A percentile compares a stretch with the other conserved stretches of the same genome.
Evolutionary conservation across 2,329 filamentous ascomycete species (phyloP).

Genomic region (Cadophora malorum): DNA sequence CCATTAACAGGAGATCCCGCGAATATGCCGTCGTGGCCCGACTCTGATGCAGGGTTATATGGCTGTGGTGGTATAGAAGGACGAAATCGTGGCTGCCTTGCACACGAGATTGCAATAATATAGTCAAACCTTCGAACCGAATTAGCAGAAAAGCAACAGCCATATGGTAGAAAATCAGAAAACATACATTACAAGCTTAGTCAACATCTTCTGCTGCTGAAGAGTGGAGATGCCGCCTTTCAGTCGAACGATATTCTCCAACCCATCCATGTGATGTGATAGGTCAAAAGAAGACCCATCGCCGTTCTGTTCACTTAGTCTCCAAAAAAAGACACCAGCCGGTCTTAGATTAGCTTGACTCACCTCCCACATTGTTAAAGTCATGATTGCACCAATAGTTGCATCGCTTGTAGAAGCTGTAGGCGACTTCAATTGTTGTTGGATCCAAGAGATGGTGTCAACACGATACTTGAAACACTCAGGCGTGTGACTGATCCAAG

Average conservation of each 20-base stretch:
- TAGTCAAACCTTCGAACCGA: conserved; percentile 1
- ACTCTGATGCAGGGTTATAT: too few relatives aligned
- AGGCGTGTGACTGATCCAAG: conserved; percentile 15
- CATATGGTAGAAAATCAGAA: too few relatives aligned
- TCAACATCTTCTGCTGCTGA: conserved; percentile 14
- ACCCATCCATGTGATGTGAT: conserved; percentile 14
- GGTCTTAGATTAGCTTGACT: too few relatives aligned
- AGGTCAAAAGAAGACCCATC: conserved; percentile 7
- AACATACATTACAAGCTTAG: conserved; percentile 11
- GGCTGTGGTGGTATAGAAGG: background rate
- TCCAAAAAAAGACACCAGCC: too few relatives aligned
- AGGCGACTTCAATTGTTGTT: conserved; percentile 6
- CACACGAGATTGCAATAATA: conserved; percentile 9
- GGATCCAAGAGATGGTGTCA: conserved; percentile 9
- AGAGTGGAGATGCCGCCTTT: conserved; percentile 11
- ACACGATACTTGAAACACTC: conserved; percentile 15
- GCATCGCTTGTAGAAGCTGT: background rate
- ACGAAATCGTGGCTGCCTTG: background rate
- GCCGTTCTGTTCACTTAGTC: background rate
- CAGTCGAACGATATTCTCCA: conserved; percentile 7
- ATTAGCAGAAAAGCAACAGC: too few relatives aligned
- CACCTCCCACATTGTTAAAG: conserved; percentile 19
- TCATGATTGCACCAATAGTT: conserved; percentile 17
- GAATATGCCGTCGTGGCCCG: too few relatives aligned
- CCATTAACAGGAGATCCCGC: too few relatives aligned